Percentiles rank a stretch among this genome's conserved stretches.
These are phyloP conservation scores for Gardenia jasminoides DNA, from an alignment of 257 asterid species.

Conservation along the genomic window DNA sequence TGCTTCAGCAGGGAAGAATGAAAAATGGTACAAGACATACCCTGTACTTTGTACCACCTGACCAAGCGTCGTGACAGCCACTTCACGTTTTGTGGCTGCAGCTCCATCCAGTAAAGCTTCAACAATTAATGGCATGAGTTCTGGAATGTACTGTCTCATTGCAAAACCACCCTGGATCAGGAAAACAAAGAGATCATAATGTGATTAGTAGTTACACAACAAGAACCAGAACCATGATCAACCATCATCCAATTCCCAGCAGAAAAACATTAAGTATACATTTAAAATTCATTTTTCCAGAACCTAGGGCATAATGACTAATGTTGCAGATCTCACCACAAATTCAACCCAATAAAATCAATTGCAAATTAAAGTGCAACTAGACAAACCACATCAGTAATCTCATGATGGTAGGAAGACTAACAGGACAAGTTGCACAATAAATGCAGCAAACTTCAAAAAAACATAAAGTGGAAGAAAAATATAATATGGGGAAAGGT, in stretches of 20 bases:
- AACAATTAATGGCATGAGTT: slow-evolving; percentile 91
- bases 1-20: neutral
- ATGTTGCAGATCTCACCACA: neutral
- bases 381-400: neutral
- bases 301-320: neutral
- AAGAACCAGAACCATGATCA: slow-evolving; percentile 4
- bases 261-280: neutral
- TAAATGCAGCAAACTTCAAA: neutral
- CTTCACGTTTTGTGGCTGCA: slow-evolving; percentile 95
- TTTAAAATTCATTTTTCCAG: neutral
- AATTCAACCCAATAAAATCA: neutral
- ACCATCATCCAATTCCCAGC: neutral
- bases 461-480: neutral
- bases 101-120: slow-evolving; percentile 96
- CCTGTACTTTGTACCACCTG: slow-evolving; percentile 99
- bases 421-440: neutral
- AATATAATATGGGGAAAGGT: neutral
- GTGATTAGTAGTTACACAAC: slow-evolving; percentile 2
- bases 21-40: slow-evolving; percentile 41
- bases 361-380: neutral
- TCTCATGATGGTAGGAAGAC: neutral
- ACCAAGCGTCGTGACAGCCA: slow-evolving; percentile 96
- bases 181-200: slow-evolving; percentile 12
- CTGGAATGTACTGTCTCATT: slow-evolving; percentile 93
- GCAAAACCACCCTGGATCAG: slow-evolving; percentile 89